A percentile compares a stretch with the other conserved stretches of the same genome.
phyloP scores from a whole-genome alignment of 2,329 filamentous ascomycete species.

The Achaetomium macrosporum region DNA sequence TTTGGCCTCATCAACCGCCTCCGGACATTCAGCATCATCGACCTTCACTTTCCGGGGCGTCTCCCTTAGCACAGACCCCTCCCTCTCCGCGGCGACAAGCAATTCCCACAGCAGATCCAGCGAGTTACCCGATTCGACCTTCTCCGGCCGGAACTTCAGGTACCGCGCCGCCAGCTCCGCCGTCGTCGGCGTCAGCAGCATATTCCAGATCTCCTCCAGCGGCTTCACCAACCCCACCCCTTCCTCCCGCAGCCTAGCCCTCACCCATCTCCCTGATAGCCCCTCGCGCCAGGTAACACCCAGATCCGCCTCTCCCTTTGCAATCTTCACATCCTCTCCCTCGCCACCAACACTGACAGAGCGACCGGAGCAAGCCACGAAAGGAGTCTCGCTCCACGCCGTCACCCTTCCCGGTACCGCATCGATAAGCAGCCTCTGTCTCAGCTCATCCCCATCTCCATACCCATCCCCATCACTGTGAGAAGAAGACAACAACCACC shows the following conservation, averaged over 20 bases:
- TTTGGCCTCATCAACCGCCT: background rate
- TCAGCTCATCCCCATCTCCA: background rate
- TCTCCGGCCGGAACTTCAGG: background rate
- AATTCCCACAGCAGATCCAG: background rate
- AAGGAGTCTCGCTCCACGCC: background rate
- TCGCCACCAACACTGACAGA: background rate
- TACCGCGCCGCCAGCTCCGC: background rate
- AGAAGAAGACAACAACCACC: background rate
- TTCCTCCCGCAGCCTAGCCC: background rate
- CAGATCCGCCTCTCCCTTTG: background rate
- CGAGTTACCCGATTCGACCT: background rate
- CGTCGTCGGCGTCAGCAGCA: background rate
- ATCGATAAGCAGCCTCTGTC: background rate
- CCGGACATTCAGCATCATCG: background rate
- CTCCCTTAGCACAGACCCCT: background rate
- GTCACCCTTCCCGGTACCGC: background rate
- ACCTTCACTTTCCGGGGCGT: background rate
- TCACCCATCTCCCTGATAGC: background rate
- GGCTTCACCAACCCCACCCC: background rate
- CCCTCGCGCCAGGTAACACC: background rate
- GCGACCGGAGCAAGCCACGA: background rate
- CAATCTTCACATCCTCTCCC: background rate
- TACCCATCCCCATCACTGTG: background rate
- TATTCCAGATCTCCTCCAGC: background rate
- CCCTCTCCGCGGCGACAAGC: constrained; percentile 3